These are phyloP conservation scores for Erodium trifolium DNA, from an alignment of 441 rosid genomes.

Conservation along the genomic window DNA sequence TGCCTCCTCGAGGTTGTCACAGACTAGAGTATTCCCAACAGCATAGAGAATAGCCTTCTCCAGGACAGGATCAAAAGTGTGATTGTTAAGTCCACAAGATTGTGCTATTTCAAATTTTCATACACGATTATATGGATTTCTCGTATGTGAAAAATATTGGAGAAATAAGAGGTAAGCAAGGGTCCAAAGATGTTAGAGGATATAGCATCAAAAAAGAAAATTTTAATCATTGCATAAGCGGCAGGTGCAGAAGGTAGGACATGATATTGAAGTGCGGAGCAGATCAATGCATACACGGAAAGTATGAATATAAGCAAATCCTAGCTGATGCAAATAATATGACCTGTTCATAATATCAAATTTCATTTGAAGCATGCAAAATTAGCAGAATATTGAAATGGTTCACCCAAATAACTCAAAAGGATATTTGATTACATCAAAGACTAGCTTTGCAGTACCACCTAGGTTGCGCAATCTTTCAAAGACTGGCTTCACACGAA, in stretches of 20 bases:
- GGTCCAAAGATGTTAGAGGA: not conserved
- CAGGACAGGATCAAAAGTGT: slow-evolving; percentile 78
- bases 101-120: not conserved
- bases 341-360: not conserved
- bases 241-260: not conserved
- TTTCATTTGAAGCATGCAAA: not conserved
- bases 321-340: not conserved
- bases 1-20: slow-evolving; percentile 96
- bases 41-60: slow-evolving; percentile 95
- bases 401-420: slow-evolving; percentile 22
- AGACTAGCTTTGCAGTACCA: slow-evolving; percentile 74
- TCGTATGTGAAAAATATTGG: not conserved
- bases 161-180: slow-evolving; percentile 1
- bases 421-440: slow-evolving; percentile 98
- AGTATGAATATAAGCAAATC: not conserved
- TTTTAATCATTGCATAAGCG: not conserved
- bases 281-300: slow-evolving; percentile 3
- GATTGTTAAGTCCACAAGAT: slow-evolving; percentile 48
- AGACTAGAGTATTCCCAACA: slow-evolving; percentile 95
- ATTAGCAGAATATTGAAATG: slow-evolving; percentile 5
- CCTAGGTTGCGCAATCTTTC: slow-evolving; percentile 84
- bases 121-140: slow-evolving; percentile 9
- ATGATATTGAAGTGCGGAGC: not conserved
- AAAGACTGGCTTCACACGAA: slow-evolving; percentile 78
- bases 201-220: not conserved